Evolutionary conservation across 2,329 filamentous ascomycete species (phyloP).

Genomic region (Rhytidhysteron rufulum): DNA sequence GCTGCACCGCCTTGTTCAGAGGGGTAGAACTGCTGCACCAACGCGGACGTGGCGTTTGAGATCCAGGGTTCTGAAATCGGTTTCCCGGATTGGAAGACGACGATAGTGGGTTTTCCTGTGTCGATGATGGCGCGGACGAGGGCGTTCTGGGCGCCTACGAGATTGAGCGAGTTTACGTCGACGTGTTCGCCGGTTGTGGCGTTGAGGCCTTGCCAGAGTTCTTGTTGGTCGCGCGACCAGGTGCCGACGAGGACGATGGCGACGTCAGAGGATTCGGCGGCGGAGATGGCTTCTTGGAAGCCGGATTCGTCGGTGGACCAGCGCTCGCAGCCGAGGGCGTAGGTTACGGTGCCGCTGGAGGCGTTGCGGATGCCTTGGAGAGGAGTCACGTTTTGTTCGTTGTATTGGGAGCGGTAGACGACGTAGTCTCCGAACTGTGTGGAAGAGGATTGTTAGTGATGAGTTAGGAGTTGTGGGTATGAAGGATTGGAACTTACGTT

Average conservation of each 20-base stretch:
- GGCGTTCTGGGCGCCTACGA: slow-evolving; percentile 66
- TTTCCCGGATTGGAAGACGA: slow-evolving; percentile 67
- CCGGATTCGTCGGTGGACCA: slow-evolving; percentile 69
- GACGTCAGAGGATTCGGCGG: slow-evolving; percentile 64
- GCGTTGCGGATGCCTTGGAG: slow-evolving; percentile 64
- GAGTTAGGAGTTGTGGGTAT: not conserved
- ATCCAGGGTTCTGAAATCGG: slow-evolving; percentile 73
- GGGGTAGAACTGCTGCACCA: slow-evolving; percentile 73
- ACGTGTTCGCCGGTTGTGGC: slow-evolving; percentile 74
- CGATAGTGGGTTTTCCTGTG: slow-evolving; percentile 64
- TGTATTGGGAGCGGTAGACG: slow-evolving; percentile 58
- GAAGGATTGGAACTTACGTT: slow-evolving; percentile 49
- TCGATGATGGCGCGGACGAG: slow-evolving; percentile 65
- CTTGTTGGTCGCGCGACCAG: slow-evolving; percentile 68
- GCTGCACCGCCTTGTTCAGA: slow-evolving; percentile 66
- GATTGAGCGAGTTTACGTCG: slow-evolving; percentile 59
- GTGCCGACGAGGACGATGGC: slow-evolving; percentile 72
- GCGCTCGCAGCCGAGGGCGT: slow-evolving; percentile 66
- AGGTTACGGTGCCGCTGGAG: slow-evolving; percentile 57
- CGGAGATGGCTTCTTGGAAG: slow-evolving; percentile 62
- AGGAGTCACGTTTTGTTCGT: slow-evolving; percentile 60
- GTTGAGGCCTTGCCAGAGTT: slow-evolving; percentile 68
- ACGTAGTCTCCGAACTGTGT: slow-evolving; percentile 70
- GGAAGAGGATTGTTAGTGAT: not conserved
- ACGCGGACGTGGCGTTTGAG: slow-evolving; percentile 58